Conservation (phyloP, 331 rosid genomes). For the Spiraea crenata region DNA sequence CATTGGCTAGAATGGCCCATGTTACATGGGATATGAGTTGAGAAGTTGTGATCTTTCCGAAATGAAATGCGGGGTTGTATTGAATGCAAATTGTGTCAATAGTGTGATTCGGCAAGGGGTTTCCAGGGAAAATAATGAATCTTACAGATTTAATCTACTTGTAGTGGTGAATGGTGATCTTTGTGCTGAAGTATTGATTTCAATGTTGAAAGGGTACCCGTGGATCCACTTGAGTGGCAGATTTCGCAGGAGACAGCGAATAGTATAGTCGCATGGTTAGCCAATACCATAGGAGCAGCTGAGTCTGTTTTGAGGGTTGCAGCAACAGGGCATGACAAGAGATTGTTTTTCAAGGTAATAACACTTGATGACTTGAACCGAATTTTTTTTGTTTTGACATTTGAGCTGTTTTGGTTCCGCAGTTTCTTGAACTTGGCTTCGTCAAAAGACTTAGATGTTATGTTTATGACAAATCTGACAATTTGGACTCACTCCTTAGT, state of each 20-base stretch:
- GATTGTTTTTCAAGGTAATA: conserved; percentile 74
- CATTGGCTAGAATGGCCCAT: background rate
- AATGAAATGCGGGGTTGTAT: background rate
- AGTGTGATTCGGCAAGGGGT: background rate
- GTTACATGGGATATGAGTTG: background rate
- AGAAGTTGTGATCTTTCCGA: background rate
- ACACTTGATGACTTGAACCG: background rate
- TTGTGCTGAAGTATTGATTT: conserved; percentile 3
- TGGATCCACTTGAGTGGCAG: conserved; percentile 98
- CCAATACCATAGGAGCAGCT: conserved; percentile 83
- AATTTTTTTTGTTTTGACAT: background rate
- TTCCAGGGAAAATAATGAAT: background rate
- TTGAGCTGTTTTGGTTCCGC: background rate
- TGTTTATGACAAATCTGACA: background rate
- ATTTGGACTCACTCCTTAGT: background rate
- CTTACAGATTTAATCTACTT: background rate
- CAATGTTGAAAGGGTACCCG: conserved; percentile 58
- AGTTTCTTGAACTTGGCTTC: background rate
- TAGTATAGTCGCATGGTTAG: conserved; percentile 67
- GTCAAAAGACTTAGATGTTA: background rate
- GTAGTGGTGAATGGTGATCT: background rate
- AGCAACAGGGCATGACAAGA: conserved; percentile 91
- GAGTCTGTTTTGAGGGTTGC: conserved; percentile 97
- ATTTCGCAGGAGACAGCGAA: conserved; percentile 89
- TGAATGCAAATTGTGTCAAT: background rate